Evolutionary conservation across 345 rosid genomes (phyloP).

Genomic region (Eucalyptus lansdowneana): DNA sequence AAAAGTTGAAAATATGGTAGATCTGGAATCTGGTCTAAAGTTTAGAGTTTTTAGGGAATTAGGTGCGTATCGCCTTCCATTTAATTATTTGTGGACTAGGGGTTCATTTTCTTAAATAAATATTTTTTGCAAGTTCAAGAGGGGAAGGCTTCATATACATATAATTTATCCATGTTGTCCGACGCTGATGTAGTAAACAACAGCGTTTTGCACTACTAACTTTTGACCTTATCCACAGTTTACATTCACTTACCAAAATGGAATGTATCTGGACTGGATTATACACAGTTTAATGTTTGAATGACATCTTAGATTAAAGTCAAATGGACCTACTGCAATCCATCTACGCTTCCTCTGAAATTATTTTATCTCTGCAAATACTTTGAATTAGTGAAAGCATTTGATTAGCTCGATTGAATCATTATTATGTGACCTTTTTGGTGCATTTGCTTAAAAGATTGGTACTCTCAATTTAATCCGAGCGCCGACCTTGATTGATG

Average conservation of each 20-base stretch:
- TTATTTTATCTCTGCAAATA: not conserved
- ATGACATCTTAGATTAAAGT: not conserved
- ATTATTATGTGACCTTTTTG: not conserved
- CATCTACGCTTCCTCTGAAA: not conserved
- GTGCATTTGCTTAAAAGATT: not conserved
- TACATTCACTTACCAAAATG: not conserved
- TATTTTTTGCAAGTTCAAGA: not conserved
- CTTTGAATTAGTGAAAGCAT: not conserved
- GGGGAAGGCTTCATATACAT: not conserved
- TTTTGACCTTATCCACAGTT: not conserved
- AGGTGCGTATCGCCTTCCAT: not conserved
- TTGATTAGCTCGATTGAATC: not conserved
- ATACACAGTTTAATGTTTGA: not conserved
- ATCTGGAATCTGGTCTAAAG: not conserved
- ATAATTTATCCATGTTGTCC: not conserved
- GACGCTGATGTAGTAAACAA: not conserved
- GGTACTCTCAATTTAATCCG: not conserved
- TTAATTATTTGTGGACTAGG: not conserved
- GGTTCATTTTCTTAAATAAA: not conserved
- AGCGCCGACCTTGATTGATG: not conserved
- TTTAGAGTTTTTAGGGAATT: not conserved
- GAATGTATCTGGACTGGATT: not conserved
- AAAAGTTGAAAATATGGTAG: not conserved
- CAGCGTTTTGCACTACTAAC: not conserved
- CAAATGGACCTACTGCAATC: not conserved